Conservation (phyloP, 441 rosid genomes). For the Breynia disticha region DNA sequence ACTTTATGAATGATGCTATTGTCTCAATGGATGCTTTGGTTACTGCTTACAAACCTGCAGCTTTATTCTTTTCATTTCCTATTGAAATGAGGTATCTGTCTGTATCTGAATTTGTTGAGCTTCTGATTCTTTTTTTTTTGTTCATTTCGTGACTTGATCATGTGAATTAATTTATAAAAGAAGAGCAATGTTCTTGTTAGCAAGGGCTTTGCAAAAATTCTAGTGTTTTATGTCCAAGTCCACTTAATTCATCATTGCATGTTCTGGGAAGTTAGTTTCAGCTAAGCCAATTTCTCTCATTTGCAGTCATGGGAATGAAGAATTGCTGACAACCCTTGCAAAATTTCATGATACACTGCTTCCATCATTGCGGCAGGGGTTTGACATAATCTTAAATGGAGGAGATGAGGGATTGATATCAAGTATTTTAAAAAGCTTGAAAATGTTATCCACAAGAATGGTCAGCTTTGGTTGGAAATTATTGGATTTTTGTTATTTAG, state of each 20-base stretch:
- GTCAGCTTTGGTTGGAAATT: constrained; percentile 72
- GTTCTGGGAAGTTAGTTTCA: too few species aligned
- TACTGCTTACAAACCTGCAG: constrained; percentile 61
- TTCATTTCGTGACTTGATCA: too few species aligned
- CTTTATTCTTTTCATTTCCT: constrained; percentile 56
- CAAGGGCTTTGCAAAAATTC: too few species aligned
- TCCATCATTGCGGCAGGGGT: constrained; percentile 66
- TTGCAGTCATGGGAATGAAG: constrained; percentile 79
- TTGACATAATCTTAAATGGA: constrained; percentile 34
- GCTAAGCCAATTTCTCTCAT: constrained; percentile 8
- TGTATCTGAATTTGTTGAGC: constrained; percentile 8
- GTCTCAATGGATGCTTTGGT: constrained; percentile 81
- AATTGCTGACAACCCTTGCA: constrained; percentile 54
- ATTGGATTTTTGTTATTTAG: constrained; percentile 61
- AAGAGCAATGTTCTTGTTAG: too few species aligned
- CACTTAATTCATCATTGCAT: too few species aligned
- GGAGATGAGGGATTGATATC: constrained; percentile 37
- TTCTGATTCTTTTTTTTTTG: too few species aligned
- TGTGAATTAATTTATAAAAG: too few species aligned
- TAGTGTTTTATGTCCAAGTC: too few species aligned
- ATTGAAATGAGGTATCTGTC: constrained; percentile 63
- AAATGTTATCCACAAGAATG: constrained; percentile 66
- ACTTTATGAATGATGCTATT: constrained; percentile 90
- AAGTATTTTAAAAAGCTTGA: constrained; percentile 47
- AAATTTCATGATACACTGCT: constrained; percentile 75